Conservation (phyloP, 2,329 filamentous ascomycete genomes). For the Fusarium sp. region DNA sequence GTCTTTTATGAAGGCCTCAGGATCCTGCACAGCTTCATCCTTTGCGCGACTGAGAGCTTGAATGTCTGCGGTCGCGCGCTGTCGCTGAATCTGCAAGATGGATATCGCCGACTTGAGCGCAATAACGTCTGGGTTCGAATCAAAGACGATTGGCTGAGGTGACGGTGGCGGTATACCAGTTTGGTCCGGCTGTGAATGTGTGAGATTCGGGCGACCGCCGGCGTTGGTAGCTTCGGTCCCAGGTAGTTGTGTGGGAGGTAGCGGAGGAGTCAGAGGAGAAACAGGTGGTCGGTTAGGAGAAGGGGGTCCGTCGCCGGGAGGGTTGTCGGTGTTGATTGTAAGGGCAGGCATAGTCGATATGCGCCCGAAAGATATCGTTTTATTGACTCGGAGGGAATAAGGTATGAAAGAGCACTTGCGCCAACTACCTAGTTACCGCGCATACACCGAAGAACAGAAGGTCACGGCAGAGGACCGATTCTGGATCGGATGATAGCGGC, state of each 20-base stretch:
- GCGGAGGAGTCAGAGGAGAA: conserved; percentile 69
- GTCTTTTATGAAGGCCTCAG: conserved; percentile 79
- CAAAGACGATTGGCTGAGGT: conserved; percentile 69
- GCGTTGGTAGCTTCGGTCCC: conserved; percentile 39
- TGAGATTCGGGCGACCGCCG: conserved; percentile 56
- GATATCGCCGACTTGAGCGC: conserved; percentile 89
- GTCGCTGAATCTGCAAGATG: conserved; percentile 87
- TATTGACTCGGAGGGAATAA: conserved; percentile 18
- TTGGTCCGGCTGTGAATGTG: conserved; percentile 63
- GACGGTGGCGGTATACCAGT: conserved; percentile 62
- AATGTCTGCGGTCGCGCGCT: conserved; percentile 83
- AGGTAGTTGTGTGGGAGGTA: conserved; percentile 56
- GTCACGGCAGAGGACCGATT: conserved; percentile 13
- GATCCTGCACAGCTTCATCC: conserved; percentile 77
- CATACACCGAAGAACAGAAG: conserved; percentile 34
- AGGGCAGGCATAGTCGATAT: conserved; percentile 51
- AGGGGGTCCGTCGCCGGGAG: conserved; percentile 53
- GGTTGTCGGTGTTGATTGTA: conserved; percentile 51
- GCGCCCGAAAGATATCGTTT: conserved; percentile 15
- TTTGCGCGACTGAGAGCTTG: conserved; percentile 78
- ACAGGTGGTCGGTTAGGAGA: conserved; percentile 66
- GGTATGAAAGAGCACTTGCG: conserved; percentile 10
- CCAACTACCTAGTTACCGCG: conserved; percentile 9
- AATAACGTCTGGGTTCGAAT: conserved; percentile 85
- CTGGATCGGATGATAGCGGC: conserved; percentile 13